Base-by-base conservation (phyloP, 257 asterid species). In the Solanum pennellii region DNA sequence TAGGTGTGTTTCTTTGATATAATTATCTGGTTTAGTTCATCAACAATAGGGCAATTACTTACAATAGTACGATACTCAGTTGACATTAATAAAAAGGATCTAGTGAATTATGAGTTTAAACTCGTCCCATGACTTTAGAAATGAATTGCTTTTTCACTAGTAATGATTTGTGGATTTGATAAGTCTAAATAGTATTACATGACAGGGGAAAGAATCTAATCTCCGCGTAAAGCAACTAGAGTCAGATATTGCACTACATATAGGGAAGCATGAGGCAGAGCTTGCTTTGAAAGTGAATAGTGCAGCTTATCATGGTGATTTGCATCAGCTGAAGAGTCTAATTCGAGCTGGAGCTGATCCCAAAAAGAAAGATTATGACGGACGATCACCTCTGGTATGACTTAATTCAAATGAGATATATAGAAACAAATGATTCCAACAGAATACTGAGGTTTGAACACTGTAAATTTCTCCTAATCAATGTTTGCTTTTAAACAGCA, bases 301-400 rank as follows among this genome's bases (percentile, higher is more conserved):
- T 90, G 94, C 99, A 66, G 97, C 98, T 60, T 94, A 91, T 90
- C 88, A 94, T 3, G 99, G 98, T 37, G 98, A 97, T 87, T 86
- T 97, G 85, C 90, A 94, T 90, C 98, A 97, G 87, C 90, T 97
- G 74, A 94, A 95, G 89, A 90, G 91, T 84, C 76, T 97, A 27
- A 92, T 94, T 77, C 94, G 95, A 44, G 95, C 99, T 66, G 99
- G 99, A 85, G 99, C 99, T 44, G 98, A 97, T 91, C 98, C 97
- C 2, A 93, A 93, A 86, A 95, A 91, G 91, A 92, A 88, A 87
- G 99, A 97, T 83, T 97, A 94, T 86, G 98, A 97, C 87, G 99
- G 97, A 90, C 84, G 99, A 89, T 92, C 98, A 15, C 95, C 99
- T 62, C 88, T 95, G 95, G 99, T 94, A 93, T 44, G 91, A 72